Evolutionary conservation across 2,329 filamentous ascomycete genomes (phyloP).

Genomic region (Dothistroma pini): DNA sequence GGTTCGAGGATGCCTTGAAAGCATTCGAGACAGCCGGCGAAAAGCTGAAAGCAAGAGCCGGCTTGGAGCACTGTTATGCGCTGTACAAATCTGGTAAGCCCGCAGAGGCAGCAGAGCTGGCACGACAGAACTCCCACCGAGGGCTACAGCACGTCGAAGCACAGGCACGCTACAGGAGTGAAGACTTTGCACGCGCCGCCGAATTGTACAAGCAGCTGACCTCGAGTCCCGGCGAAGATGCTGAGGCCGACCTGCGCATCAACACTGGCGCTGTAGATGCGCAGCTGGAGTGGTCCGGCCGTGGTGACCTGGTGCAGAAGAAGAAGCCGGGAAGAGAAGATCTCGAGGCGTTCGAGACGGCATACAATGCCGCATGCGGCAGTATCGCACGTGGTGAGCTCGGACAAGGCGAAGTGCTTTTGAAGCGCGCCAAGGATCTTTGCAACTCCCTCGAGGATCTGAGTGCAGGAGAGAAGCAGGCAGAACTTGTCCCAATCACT

Average conservation of each 20-base stretch:
- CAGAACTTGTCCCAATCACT: constrained; percentile 70
- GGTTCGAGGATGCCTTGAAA: constrained; percentile 72
- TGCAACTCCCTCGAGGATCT: constrained; percentile 73
- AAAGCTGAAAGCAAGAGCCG: constrained; percentile 57
- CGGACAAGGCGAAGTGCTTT: constrained; percentile 59
- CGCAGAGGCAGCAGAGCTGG: constrained; percentile 57
- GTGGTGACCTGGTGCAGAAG: constrained; percentile 49
- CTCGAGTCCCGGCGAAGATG: constrained; percentile 48
- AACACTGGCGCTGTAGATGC: constrained; percentile 70
- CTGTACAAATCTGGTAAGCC: constrained; percentile 74
- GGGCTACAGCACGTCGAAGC: constrained; percentile 59
- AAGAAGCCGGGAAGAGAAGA: constrained; percentile 59
- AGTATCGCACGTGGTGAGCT: constrained; percentile 68
- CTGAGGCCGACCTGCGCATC: constrained; percentile 72
- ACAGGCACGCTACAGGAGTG: constrained; percentile 68
- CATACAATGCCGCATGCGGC: constrained; percentile 74
- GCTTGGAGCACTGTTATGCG: constrained; percentile 74
- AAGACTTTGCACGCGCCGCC: constrained; percentile 66
- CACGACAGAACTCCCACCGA: constrained; percentile 41
- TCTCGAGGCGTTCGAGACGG: constrained; percentile 73
- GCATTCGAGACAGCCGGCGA: constrained; percentile 62
- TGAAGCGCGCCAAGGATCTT: constrained; percentile 67
- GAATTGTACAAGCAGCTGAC: constrained; percentile 61
- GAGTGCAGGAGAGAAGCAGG: constrained; percentile 67
- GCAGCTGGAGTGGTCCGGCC: constrained; percentile 67